Percentiles rank a stretch among this genome's conserved stretches.
Conservation (phyloP, 371 early-diverging fungal species). For the Mortierella polycephala region DNA sequence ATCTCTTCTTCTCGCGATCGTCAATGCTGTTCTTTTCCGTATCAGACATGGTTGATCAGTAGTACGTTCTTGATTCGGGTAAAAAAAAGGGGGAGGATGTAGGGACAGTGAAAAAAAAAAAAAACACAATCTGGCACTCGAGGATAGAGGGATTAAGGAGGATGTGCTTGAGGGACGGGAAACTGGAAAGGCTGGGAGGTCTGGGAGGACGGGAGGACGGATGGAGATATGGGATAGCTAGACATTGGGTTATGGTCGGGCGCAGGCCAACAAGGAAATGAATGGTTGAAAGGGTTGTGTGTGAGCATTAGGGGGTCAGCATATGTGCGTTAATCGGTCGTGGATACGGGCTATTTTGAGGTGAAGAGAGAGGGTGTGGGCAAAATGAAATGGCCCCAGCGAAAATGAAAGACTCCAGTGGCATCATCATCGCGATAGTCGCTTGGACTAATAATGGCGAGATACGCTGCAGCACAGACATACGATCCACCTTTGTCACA, state of each 20-base stretch:
- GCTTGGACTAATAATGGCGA: too few relatives aligned
- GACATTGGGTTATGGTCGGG: constrained; percentile 1
- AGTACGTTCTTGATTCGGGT: background rate
- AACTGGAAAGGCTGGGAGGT: constrained; percentile 18
- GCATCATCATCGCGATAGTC: background rate
- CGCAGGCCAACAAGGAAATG: constrained; percentile 2
- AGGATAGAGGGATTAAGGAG: background rate
- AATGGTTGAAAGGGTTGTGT: constrained; percentile 32
- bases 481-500: too few relatives aligned
- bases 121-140: constrained; percentile 3
- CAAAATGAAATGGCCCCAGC: background rate
- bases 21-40: constrained; percentile 46
- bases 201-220: constrained; percentile 18
- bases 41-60: constrained; percentile 44
- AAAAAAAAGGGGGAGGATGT: background rate
- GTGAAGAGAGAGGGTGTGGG: constrained; percentile 1
- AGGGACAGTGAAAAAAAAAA: constrained; percentile 5
- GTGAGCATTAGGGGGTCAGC: constrained; percentile 44
- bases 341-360: background rate
- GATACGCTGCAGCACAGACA: too few relatives aligned
- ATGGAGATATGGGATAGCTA: constrained; percentile 16
- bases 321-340: constrained; percentile 16
- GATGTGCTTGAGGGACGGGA: constrained; percentile 16
- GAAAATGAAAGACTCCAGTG: background rate
- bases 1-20: constrained; percentile 54